These are phyloP conservation scores for Dentipellis sp. DNA, from an alignment of 768 basidiomycete genomes.

Conservation along the genomic window DNA sequence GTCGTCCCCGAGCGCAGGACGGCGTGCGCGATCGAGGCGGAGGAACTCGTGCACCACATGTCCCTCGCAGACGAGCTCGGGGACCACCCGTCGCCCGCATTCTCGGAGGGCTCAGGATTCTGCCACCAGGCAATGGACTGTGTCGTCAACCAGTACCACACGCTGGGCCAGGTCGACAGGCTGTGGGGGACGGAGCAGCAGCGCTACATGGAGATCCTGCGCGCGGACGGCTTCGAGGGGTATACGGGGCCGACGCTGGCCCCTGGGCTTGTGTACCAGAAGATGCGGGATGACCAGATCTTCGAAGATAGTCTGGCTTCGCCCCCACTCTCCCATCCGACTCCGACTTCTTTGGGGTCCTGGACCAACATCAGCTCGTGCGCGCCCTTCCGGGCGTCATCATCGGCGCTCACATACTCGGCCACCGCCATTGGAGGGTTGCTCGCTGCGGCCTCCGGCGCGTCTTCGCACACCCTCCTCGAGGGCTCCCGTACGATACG, in stretches of 20 bases:
- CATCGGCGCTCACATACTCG: no score
- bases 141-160: constrained; percentile 1
- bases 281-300: constrained; percentile 5
- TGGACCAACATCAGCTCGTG: background rate
- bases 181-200: constrained; percentile 6
- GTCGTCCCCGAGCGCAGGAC: background rate
- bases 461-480: no score
- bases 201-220: constrained; percentile 4
- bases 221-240: background rate
- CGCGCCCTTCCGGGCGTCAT: no score
- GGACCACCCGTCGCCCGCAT: background rate
- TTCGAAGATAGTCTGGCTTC: no score
- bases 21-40: constrained; percentile 1
- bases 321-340: no score
- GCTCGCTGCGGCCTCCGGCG: no score
- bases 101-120: constrained; percentile 9
- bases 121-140: constrained; percentile 6
- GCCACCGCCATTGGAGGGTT: no score
- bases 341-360: background rate
- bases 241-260: background rate
- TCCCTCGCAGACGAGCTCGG: background rate
- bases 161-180: constrained; percentile 2
- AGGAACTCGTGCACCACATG: background rate
- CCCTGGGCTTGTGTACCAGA: constrained; percentile 5
- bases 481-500: no score